phyloP scores from a whole-genome alignment of 2,329 filamentous ascomycete species.

The Nothopassalora personata region DNA sequence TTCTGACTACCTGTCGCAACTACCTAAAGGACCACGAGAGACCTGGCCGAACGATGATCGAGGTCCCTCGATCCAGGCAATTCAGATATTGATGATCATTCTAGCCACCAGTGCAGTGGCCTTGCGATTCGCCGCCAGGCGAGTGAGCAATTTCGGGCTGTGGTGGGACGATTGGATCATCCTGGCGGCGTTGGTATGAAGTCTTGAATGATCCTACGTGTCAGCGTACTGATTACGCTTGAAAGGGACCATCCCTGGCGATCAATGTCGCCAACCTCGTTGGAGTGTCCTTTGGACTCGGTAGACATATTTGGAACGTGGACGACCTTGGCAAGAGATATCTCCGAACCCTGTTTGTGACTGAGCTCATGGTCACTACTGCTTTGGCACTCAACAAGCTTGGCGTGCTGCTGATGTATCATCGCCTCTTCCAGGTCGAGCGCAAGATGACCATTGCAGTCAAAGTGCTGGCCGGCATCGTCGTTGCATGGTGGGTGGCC shows the following conservation, averaged over 20 bases:
- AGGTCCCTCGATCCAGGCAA: conserved; percentile 7
- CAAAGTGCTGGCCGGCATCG: conserved; percentile 7
- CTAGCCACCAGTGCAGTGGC: conserved; percentile 1
- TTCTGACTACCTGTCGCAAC: neutral
- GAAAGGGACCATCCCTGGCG: conserved; percentile 12
- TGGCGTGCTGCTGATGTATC: conserved; percentile 16
- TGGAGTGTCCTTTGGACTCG: conserved; percentile 8
- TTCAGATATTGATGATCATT: conserved; percentile 15
- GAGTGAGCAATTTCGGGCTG: conserved; percentile 3
- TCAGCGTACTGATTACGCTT: neutral
- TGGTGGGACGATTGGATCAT: conserved; percentile 18
- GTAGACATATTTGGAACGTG: conserved; percentile 12
- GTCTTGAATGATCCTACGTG: neutral
- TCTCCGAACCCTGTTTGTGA: conserved; percentile 10
- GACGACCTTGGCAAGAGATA: conserved; percentile 8
- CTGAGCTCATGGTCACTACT: conserved; percentile 12
- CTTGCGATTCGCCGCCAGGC: conserved; percentile 9
- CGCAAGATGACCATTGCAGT: conserved; percentile 1
- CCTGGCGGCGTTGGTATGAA: conserved; percentile 9
- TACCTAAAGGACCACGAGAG: neutral
- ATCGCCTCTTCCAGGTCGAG: conserved; percentile 15
- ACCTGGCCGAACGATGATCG: conserved; percentile 4
- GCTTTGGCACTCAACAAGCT: conserved; percentile 16
- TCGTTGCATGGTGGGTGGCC: conserved; percentile 12
- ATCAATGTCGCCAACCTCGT: conserved; percentile 7